Percentiles rank a stretch among this genome's conserved stretches.
phyloP scores from a whole-genome alignment of 2,329 filamentous ascomycete genomes.

The Fusarium anthophilum region DNA sequence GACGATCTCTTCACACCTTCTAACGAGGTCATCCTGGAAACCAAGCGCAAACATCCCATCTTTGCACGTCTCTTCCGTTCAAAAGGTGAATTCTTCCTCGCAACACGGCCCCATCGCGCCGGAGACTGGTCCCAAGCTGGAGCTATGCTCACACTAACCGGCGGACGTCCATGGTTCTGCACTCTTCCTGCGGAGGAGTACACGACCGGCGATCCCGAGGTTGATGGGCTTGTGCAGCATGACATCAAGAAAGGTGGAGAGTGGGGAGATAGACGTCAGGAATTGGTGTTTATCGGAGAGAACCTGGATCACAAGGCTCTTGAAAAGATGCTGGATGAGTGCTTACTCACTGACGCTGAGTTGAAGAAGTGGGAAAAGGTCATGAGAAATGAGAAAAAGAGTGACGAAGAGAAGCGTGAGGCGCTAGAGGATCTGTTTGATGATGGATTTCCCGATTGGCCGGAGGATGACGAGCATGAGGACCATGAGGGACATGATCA shows the following conservation, averaged over 20 bases:
- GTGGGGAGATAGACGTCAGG: conserved; percentile 77
- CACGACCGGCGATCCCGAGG: conserved; percentile 57
- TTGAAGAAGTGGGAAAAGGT: conserved; percentile 62
- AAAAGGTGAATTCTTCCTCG: conserved; percentile 70
- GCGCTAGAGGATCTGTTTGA: conserved; percentile 62
- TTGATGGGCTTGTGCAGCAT: conserved; percentile 58
- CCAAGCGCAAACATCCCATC: conserved; percentile 63
- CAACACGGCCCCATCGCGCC: conserved; percentile 62
- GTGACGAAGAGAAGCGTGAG: conserved; percentile 54
- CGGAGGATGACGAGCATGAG: conserved; percentile 53
- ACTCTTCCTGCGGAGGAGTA: conserved; percentile 63
- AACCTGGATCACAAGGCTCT: conserved; percentile 63
- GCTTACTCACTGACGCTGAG: conserved; percentile 70
- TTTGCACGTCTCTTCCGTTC: conserved; percentile 68
- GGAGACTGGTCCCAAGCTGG: conserved; percentile 73
- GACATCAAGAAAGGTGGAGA: conserved; percentile 64
- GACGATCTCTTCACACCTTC: conserved; percentile 47
- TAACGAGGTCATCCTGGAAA: conserved; percentile 60
- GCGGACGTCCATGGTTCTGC: conserved; percentile 67
- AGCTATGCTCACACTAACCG: conserved; percentile 69
- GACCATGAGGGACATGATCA: conserved; percentile 45
- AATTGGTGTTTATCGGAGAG: conserved; percentile 79
- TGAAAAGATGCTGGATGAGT: conserved; percentile 64
- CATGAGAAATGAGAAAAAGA: conserved; percentile 55
- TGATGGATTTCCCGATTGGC: conserved; percentile 68